A percentile compares a stretch with the other conserved stretches of the same genome.
Conservation (phyloP, 371 early-diverging fungal species). For the Smittium mucronatum region DNA sequence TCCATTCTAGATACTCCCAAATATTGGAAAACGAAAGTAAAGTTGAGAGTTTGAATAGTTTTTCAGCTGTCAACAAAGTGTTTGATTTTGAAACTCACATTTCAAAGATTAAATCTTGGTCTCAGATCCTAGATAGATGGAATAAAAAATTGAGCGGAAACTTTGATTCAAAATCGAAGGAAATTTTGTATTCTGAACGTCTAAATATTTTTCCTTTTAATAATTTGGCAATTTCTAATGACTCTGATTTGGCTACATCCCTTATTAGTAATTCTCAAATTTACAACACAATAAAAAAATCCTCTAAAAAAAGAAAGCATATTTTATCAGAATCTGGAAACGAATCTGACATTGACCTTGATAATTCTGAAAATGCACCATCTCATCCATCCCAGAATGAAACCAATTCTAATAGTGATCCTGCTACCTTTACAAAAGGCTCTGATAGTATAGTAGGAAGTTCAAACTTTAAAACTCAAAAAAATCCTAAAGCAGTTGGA, state of each 20-base stretch:
- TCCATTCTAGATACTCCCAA: slow-evolving; percentile 6
- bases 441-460: background rate
- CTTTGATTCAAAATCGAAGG: slow-evolving; percentile 3
- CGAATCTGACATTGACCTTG: background rate
- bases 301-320: slow-evolving; percentile 1
- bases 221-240: background rate
- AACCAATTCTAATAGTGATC: background rate
- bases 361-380: too few relatives aligned
- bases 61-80: background rate
- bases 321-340: background rate
- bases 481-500: background rate
- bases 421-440: background rate
- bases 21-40: background rate
- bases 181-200: slow-evolving; percentile 1
- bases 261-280: background rate
- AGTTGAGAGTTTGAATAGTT: background rate
- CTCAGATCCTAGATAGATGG: slow-evolving; percentile 4
- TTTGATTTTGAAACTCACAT: background rate
- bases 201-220: background rate
- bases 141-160: slow-evolving; percentile 1
- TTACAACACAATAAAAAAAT: background rate
- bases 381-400: background rate
- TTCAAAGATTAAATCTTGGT: background rate
- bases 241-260: background rate
- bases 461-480: background rate